A percentile compares a stretch with the other conserved stretches of the same genome.
Conservation (phyloP, 1,284 basidiomycete genomes). For the Boletus sp. region DNA sequence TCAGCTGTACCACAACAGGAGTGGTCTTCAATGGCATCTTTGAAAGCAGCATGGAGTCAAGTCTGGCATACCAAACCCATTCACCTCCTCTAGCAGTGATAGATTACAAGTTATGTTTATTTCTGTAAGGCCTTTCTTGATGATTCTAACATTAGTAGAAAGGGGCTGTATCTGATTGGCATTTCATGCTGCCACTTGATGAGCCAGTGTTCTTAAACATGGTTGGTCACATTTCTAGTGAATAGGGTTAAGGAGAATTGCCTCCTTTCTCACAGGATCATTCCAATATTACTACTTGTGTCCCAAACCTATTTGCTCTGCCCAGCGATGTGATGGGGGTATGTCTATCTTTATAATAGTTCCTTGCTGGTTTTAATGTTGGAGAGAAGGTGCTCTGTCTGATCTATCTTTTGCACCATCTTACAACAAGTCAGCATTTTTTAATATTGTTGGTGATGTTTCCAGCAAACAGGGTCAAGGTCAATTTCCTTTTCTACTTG, state of each 20-base stretch:
- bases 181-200: background rate
- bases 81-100: background rate
- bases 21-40: background rate
- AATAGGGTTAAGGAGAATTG: no score
- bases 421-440: background rate
- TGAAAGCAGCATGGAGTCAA: background rate
- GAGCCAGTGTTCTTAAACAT: no score
- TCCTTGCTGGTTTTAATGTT: background rate
- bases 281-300: background rate
- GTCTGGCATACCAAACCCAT: background rate
- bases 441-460: background rate
- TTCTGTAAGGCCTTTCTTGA: no score
- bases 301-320: background rate
- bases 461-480: background rate
- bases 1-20: background rate
- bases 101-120: no score
- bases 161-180: no score
- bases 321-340: background rate
- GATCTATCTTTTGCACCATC: background rate
- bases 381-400: background rate
- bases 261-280: no score
- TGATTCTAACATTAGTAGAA: no score
- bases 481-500: no score
- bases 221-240: no score
- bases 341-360: background rate